These are phyloP conservation scores for Gamarada debralockiae DNA, from an alignment of 495 filamentous ascomycete genomes.

Conservation along the genomic window DNA sequence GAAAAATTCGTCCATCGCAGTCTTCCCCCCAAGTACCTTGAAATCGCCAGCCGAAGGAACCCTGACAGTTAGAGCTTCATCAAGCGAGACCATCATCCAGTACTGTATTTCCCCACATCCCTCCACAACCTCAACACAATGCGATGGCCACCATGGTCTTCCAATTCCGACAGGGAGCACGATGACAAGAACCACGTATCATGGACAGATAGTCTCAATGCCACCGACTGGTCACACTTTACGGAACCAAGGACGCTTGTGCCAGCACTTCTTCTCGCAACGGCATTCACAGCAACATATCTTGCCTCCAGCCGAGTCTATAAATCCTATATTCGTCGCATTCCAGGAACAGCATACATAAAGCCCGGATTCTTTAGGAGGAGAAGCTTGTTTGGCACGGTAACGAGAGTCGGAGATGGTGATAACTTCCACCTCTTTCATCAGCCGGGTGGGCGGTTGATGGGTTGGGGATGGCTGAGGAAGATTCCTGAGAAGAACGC, in stretches of 20 bases:
- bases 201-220: conserved; percentile 49
- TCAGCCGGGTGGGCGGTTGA: conserved; percentile 80
- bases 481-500: conserved; percentile 63
- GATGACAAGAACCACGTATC: conserved; percentile 33
- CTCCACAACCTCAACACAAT: conserved; percentile 16
- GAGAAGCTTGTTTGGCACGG: conserved; percentile 73
- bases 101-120: conserved; percentile 4
- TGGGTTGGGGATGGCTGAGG: conserved; percentile 90
- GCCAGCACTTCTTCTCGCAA: conserved; percentile 65
- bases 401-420: conserved; percentile 93
- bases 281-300: conserved; percentile 28
- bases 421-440: conserved; percentile 94
- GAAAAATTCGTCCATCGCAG: too few species aligned
- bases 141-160: conserved; percentile 26
- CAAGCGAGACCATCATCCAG: not conserved
- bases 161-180: conserved; percentile 16
- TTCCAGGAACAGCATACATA: conserved; percentile 71
- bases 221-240: conserved; percentile 64
- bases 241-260: conserved; percentile 61
- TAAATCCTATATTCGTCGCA: conserved; percentile 72
- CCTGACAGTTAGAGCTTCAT: not conserved
- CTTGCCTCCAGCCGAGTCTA: conserved; percentile 60
- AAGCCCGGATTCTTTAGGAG: conserved; percentile 62
- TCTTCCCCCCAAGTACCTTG: too few species aligned
- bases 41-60: too few species aligned